Evolutionary conservation across 257 asterid species (phyloP).

Genomic region (Nemophila menziesii): DNA sequence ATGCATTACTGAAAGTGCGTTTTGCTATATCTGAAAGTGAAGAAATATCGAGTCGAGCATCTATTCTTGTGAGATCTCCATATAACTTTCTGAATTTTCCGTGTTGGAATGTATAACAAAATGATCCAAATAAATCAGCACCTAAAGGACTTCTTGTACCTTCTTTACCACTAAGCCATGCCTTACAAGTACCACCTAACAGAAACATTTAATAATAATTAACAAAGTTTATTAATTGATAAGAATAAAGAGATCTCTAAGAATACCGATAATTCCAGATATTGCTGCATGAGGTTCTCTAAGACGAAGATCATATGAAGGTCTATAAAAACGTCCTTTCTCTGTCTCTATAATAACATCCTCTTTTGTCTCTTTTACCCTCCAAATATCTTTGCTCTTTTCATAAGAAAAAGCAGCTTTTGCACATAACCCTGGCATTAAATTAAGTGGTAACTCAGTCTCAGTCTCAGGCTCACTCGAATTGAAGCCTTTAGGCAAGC

Average conservation of each 20-base stretch:
- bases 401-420: conserved; percentile 81
- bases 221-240: neutral
- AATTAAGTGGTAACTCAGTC: conserved; percentile 41
- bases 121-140: conserved; percentile 64
- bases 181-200: conserved; percentile 57
- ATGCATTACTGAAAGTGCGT: conserved; percentile 20
- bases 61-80: conserved; percentile 75
- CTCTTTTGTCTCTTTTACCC: conserved; percentile 40
- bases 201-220: neutral
- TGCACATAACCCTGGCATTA: conserved; percentile 70
- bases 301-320: conserved; percentile 69
- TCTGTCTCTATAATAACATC: conserved; percentile 34
- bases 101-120: conserved; percentile 61
- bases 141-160: conserved; percentile 37
- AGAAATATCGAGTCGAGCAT: conserved; percentile 68
- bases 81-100: conserved; percentile 49
- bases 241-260: neutral
- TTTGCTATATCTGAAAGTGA: conserved; percentile 52
- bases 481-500: conserved; percentile 40
- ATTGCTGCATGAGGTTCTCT: conserved; percentile 77
- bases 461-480: too few species aligned
- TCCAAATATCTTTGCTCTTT: conserved; percentile 69
- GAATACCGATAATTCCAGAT: conserved; percentile 83
- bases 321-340: conserved; percentile 24
- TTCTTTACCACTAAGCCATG: conserved; percentile 49